Conservation (phyloP, 108 stramenopile genomes). For the Nitzschia sp. region DNA sequence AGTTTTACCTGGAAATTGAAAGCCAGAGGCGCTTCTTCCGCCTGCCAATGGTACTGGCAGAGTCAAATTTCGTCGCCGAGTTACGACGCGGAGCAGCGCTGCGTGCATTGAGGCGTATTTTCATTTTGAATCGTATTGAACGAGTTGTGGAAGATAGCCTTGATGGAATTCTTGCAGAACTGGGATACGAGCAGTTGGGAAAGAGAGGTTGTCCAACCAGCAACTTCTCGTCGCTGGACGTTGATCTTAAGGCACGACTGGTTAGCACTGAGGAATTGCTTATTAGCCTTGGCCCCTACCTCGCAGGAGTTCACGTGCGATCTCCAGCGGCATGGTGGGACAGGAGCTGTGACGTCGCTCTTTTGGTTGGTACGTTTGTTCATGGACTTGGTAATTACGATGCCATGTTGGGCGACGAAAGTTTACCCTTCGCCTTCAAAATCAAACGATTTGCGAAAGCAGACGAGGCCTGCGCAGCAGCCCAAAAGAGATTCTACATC, state of each 20-base stretch:
- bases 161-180: conserved; percentile 47
- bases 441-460: conserved; percentile 51
- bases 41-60: conserved; percentile 67
- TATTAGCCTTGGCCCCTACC: conserved; percentile 30
- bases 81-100: conserved; percentile 68
- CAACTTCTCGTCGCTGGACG: conserved; percentile 62
- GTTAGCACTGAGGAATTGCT: conserved; percentile 77
- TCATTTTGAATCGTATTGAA: conserved; percentile 66
- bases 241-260: conserved; percentile 71
- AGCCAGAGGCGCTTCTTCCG: conserved; percentile 53
- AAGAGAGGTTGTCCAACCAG: conserved; percentile 73
- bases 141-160: conserved; percentile 58
- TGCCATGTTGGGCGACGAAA: conserved; percentile 76
- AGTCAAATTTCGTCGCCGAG: conserved; percentile 56
- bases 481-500: conserved; percentile 49
- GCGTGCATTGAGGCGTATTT: conserved; percentile 67
- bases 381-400: conserved; percentile 88
- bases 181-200: conserved; percentile 78
- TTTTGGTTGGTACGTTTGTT: conserved; percentile 80
- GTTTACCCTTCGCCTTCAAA: conserved; percentile 62
- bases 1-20: conserved; percentile 58
- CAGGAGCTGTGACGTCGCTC: conserved; percentile 75
- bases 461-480: conserved; percentile 53
- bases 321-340: conserved; percentile 84
- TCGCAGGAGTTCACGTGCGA: conserved; percentile 24